Conservation (phyloP, 805 yeast genomes). For the Yamadazyma olivae region DNA sequence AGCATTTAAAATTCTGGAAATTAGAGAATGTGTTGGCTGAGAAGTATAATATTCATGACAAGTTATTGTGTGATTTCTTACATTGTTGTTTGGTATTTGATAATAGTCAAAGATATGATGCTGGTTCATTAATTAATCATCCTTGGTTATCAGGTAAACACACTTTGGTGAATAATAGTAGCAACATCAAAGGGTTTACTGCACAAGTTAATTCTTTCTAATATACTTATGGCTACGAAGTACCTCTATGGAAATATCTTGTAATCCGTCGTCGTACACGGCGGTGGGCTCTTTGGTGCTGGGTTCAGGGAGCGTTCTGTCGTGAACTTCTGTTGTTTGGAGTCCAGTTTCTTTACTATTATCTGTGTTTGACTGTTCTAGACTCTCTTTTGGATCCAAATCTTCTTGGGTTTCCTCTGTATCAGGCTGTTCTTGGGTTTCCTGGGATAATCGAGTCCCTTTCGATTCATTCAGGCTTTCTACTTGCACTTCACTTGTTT, state of each 20-base stretch:
- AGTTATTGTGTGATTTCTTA: slow-evolving; percentile 45
- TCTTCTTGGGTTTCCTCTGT: too few relatives aligned
- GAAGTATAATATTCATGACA: slow-evolving; percentile 43
- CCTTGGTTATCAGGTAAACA: slow-evolving; percentile 34
- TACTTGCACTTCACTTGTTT: too few relatives aligned
- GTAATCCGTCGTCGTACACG: slow-evolving; percentile 4
- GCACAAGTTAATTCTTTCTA: neutral
- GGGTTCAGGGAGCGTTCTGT: too few relatives aligned
- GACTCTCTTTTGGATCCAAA: too few relatives aligned
- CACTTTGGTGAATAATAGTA: slow-evolving; percentile 1
- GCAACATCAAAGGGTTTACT: slow-evolving; percentile 3
- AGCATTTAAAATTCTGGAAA: slow-evolving; percentile 50
- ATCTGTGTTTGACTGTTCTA: too few relatives aligned
- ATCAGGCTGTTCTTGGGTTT: too few relatives aligned
- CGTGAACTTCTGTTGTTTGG: too few relatives aligned
- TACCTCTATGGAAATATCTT: slow-evolving; percentile 9
- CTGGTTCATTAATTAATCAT: slow-evolving; percentile 51
- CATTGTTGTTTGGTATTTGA: slow-evolving; percentile 48
- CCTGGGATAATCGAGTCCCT: too few relatives aligned
- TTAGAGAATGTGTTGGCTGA: slow-evolving; percentile 46
- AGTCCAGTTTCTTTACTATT: too few relatives aligned
- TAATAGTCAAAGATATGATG: slow-evolving; percentile 51
- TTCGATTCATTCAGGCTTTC: too few relatives aligned
- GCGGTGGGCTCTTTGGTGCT: too few relatives aligned
- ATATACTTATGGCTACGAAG: slow-evolving; percentile 7